Evolutionary conservation across 2,329 filamentous ascomycete genomes (phyloP).

Genomic region (Cladosporium sp.): DNA sequence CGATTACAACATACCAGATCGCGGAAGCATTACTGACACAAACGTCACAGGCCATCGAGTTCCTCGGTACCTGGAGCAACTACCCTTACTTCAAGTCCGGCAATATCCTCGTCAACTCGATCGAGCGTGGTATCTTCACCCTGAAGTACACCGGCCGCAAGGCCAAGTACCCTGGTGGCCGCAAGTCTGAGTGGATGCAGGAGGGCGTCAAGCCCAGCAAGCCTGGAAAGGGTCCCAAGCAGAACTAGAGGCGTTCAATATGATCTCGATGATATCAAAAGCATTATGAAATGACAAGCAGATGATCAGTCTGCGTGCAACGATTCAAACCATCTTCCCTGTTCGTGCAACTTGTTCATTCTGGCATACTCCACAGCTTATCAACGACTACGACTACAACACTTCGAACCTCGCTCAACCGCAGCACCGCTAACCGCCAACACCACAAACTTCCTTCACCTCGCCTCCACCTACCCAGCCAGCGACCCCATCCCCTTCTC

Average conservation of each 20-base stretch:
- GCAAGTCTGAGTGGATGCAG: slow-evolving; percentile 6
- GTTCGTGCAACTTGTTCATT: no score
- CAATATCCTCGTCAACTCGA: slow-evolving; percentile 44
- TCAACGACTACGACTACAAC: no score
- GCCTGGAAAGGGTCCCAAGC: not conserved
- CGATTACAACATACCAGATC: slow-evolving; percentile 1
- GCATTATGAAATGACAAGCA: no score
- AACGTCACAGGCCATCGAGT: slow-evolving; percentile 24
- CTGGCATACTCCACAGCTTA: no score
- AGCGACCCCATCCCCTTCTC: not conserved
- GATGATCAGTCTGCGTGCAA: no score
- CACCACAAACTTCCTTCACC: no score
- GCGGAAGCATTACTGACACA: not conserved
- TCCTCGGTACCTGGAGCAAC: slow-evolving; percentile 39
- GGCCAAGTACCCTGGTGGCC: slow-evolving; percentile 6
- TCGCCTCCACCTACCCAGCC: not conserved
- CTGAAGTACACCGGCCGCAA: slow-evolving; percentile 32
- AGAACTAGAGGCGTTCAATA: no score
- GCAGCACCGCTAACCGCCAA: no score
- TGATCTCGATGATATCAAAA: no score
- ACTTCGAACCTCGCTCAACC: no score
- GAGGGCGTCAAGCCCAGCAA: no score
- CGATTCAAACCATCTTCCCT: no score
- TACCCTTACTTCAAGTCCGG: slow-evolving; percentile 35
- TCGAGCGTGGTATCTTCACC: slow-evolving; percentile 39